Percentiles rank a stretch among this genome's conserved stretches.
phyloP scores from a whole-genome alignment of 306 rosid species.

The Rosa persica region DNA sequence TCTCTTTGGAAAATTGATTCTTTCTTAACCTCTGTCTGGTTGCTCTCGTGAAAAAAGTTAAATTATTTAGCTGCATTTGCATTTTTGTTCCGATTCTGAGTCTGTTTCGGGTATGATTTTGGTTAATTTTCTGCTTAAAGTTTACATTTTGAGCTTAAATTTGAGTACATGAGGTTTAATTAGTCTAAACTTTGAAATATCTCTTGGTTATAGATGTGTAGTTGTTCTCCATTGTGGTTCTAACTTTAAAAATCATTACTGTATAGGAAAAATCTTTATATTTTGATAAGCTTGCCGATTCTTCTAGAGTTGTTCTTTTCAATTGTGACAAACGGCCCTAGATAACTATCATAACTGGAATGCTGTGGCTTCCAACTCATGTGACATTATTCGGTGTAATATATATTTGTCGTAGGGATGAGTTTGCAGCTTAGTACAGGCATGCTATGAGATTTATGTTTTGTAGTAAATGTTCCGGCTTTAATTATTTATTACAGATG shows the following conservation, averaged over 20 bases:
- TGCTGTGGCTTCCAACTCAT: background rate
- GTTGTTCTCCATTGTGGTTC: background rate
- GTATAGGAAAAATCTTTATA: background rate
- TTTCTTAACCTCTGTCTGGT: background rate
- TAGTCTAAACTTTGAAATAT: background rate
- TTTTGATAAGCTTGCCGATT: too few species aligned
- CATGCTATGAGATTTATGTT: background rate
- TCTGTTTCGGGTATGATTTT: background rate
- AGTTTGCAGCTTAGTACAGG: background rate
- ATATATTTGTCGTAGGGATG: background rate
- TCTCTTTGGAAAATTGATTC: background rate
- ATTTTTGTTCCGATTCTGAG: background rate
- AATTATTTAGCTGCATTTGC: background rate
- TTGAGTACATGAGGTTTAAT: background rate
- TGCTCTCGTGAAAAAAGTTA: too few species aligned
- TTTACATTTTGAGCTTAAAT: background rate
- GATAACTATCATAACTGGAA: background rate
- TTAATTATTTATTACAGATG: conserved; percentile 54
- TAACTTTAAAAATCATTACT: background rate
- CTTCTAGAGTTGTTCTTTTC: background rate
- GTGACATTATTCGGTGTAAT: background rate
- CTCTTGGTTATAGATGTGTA: background rate
- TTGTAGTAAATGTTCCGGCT: background rate
- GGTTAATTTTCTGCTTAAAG: background rate
- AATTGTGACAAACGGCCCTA: background rate